Base-by-base conservation (phyloP, 352 stramenopile species). In the Pythium monospermum region DNA sequence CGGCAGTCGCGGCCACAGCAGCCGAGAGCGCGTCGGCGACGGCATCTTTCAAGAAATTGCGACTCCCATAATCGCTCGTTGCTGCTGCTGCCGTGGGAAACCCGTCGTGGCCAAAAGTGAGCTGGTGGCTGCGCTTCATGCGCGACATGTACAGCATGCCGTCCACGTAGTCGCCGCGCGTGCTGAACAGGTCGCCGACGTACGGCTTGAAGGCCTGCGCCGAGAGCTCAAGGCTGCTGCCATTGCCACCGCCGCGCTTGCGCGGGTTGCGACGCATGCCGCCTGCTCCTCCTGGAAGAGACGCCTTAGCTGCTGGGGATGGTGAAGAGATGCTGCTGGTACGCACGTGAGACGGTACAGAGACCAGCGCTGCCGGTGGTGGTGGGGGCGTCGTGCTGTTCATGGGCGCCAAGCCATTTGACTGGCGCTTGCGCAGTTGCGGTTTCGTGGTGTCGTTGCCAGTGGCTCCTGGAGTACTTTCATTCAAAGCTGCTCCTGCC, bases 141-240 rank as follows among this genome's bases (percentile, higher is more conserved):
- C 82, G 76, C 6, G 79, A 88, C 79, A 92, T 92, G 57, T 94
- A 94, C 12, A 94, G 43, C 75, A 92, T 85, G 3, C 83, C 83
- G 4, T 94, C 82, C 19, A 92, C 73, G 56, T 94, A 94, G 16
- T 92, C 78, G 4, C 83, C 83, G 5, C 82, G 64, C 4, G 82
- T 92, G 21, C 79, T 55, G 46, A 94, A 94, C 53, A 88, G 81
- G 50, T 94, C 82, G 12, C 83, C 83, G 6, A 70, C 38, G 63
- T 94, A 94, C 31, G 71, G 73, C 28, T 71, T 69, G 5, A 94
- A 73, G 6, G 76, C 49, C 21, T 82, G 63, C 1, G 51, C 13
- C n/a, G 55, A 13, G 42, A 63, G 15, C 48, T 76, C 23, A 37
- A 74, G 46, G 62, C 68, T 23, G 68, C 59, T 2, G 54, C 35